These are phyloP conservation scores for Apophysomyces trapeziformis DNA, from an alignment of 371 early-diverging fungal species.

Conservation along the genomic window DNA sequence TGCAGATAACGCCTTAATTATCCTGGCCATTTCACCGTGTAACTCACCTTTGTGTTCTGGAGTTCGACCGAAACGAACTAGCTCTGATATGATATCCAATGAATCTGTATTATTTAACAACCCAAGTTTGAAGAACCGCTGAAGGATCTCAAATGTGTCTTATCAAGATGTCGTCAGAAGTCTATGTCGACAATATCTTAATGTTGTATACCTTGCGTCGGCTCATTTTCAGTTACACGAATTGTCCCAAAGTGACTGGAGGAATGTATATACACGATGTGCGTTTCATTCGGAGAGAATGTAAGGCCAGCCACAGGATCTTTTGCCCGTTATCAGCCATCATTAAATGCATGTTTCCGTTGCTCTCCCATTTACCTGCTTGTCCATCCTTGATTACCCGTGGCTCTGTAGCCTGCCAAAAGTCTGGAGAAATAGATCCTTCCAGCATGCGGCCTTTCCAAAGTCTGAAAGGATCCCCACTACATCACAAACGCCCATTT, in stretches of 20 bases:
- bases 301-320: constrained; percentile 37
- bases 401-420: constrained; percentile 29
- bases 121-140: constrained; percentile 25
- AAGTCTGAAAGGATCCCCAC: background rate
- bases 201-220: constrained; percentile 1
- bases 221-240: constrained; percentile 28
- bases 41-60: constrained; percentile 25
- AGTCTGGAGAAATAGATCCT: constrained; percentile 20
- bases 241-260: constrained; percentile 35
- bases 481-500: background rate
- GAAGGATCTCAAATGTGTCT: constrained; percentile 13
- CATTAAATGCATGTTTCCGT: background rate
- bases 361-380: constrained; percentile 15
- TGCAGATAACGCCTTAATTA: background rate
- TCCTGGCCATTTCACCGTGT: background rate
- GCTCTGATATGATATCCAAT: constrained; percentile 44
- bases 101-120: constrained; percentile 41
- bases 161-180: background rate
- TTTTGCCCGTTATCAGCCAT: background rate
- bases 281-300: constrained; percentile 50
- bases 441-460: background rate
- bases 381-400: constrained; percentile 16
- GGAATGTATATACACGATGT: constrained; percentile 35
- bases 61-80: constrained; percentile 25
- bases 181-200: background rate